Base-by-base conservation (phyloP, 768 basidiomycete species). In the Boletus fagicola region DNA sequence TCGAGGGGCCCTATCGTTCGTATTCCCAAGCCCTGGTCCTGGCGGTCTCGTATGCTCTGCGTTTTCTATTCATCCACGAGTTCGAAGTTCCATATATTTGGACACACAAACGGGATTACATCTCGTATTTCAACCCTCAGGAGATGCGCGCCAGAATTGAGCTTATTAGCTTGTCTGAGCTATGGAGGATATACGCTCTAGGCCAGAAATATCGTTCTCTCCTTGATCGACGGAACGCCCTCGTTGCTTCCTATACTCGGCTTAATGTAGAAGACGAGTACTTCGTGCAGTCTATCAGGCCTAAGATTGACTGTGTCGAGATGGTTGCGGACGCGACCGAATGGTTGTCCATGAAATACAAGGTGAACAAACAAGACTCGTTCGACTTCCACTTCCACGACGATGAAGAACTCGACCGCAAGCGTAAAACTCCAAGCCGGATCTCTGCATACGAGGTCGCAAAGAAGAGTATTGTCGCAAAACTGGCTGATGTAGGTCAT, bases 1-100 rank as follows among this genome's bases (percentile, higher is more conserved):
- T 79, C 5, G 81, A 81, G 24, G 91, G 89, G 24, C 74, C 77
- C 51, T 80, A 81, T 59, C 75, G 80, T 42, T 74, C 82, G 43
- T 82, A 91, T 57, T 81, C 87, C 40, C 77, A 80, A 33, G 81
- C 85, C 10, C 77, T 97, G 57, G 85, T 93, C 55, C 74, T 83
- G 58, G 91, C 94, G 4, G 90, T 98, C 57, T 84, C 87, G 2
- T 83, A 80, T 62, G 85, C 88, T 47, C 79, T 99, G 36, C 81
- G 85, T 35, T 91, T 85, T 69, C 79, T 98, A 53, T 95, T 98
- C 72, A 74, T 92, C 49, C 85, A 93, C 43, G 85, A 92, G 64
- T 88, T 90, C 61, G 97, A 99, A 71, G 95, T 98, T 8, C 94
- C 97, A 0, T 95, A 94, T 74, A 86, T 98, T 60, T 97, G 90